Evolutionary conservation across 768 basidiomycete genomes (phyloP).

Genomic region (Auriscalpium microsporum): DNA sequence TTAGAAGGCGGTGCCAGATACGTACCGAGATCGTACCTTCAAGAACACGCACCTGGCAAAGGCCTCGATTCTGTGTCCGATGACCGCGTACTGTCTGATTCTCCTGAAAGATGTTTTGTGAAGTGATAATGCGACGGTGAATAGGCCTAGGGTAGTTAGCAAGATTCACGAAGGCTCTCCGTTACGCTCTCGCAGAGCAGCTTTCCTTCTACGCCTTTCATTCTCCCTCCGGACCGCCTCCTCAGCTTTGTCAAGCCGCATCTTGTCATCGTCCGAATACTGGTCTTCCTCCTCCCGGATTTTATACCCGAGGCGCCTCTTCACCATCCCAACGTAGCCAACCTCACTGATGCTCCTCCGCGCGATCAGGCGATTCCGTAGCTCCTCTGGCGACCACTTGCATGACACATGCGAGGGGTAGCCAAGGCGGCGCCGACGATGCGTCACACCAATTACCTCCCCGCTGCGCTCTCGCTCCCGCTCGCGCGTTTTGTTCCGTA

Average conservation of each 20-base stretch:
- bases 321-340: constrained; percentile 64
- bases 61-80: no score
- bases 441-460: constrained; percentile 43
- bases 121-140: no score
- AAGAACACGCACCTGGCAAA: no score
- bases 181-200: no score
- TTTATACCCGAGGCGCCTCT: constrained; percentile 45
- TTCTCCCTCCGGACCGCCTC: constrained; percentile 13
- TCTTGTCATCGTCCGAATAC: constrained; percentile 21
- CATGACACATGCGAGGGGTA: constrained; percentile 57
- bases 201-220: not conserved
- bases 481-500: constrained; percentile 59
- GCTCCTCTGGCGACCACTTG: constrained; percentile 41
- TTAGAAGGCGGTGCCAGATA: no score
- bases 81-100: no score
- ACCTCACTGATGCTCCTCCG: constrained; percentile 48
- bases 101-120: no score
- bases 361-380: constrained; percentile 41
- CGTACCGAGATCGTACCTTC: no score
- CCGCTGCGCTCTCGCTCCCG: constrained; percentile 54
- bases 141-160: no score
- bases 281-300: constrained; percentile 28
- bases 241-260: constrained; percentile 22
- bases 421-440: constrained; percentile 39
- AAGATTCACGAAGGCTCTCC: no score